Evolutionary conservation across 305 asterid genomes (phyloP), one percentile per base, ranked within the genome.

Genomic region (Fraxinus nigra): DNA sequence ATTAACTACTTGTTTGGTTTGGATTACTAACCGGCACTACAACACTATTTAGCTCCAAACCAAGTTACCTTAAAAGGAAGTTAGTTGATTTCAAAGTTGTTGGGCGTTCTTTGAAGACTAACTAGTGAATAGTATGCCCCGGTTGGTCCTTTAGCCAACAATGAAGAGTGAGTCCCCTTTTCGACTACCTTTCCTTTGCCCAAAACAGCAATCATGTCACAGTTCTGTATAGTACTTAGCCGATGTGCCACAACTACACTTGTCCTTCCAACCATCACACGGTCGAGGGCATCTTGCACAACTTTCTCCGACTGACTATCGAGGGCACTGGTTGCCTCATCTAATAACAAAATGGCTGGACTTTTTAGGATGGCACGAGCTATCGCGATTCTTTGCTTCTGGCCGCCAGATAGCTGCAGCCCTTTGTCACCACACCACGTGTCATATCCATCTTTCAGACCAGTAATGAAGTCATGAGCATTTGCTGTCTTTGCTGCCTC

Each of bases 241-340:
- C 98, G 76, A 51, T 92, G 99, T 0, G 98, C 98, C 80, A 95
- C 98, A 13, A 95, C 98, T 5, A 95, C 90, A 11, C 97, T 95
- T 0, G 98, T 93, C 83, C 99, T 79, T n/a, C 98, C 97, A 1
- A 95, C 90, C 98, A 93, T 94, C 75, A 95, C 93, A 20, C 94
- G 78, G 82, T 94, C 97, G 0, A 95, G 86, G 1, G 99, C 98
- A n/a, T 95, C 97, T 38, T 94, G 99, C 18, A 94, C 98, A n/a
- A 90, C 88, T 75, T 92, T 93, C 90, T 95, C 98, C 2, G 97
- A 95, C 32, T 86, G 95, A 1, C 93, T 90, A 81, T 95, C 99
- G 28, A 95, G 83, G 2, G 99, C 99, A 72, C 99, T 95, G 0
- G 98, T 94, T 0, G 98, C 99, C 87, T 95, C 99, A 40, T 94